Evolutionary conservation across 192 early-diverging fungal genomes (phyloP).

Genomic region (Backusella morwellensis): DNA sequence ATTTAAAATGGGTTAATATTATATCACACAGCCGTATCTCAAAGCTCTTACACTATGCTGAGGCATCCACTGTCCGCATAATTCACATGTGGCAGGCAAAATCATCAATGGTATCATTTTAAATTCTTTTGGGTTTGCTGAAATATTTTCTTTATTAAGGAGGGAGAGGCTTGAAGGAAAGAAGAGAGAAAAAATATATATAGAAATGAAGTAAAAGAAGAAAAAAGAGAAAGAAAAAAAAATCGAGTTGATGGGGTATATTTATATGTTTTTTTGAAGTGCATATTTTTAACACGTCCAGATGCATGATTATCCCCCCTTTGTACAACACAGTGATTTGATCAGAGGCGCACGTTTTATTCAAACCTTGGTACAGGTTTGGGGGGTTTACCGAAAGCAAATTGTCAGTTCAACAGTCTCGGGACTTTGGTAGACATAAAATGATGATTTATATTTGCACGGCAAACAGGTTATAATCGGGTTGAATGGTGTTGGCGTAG

Average conservation of each 20-base stretch:
- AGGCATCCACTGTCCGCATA: constrained; percentile 37
- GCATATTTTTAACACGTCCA: not conserved
- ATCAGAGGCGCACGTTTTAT: not conserved
- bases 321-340: not conserved
- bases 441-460: too few relatives aligned
- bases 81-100: constrained; percentile 38
- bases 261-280: not conserved
- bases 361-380: not conserved
- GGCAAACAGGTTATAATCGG: too few relatives aligned
- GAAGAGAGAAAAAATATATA: not conserved
- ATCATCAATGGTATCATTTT: not conserved
- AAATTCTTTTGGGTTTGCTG: not conserved
- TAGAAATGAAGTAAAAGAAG: not conserved
- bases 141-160: not conserved
- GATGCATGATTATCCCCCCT: not conserved
- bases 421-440: too few relatives aligned
- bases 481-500: too few relatives aligned
- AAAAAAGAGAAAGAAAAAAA: not conserved
- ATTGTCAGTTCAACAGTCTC: not conserved
- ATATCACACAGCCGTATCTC: not conserved
- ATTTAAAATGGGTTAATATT: not conserved
- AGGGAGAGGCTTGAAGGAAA: not conserved
- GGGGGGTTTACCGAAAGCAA: not conserved
- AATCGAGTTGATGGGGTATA: not conserved
- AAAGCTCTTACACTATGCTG: constrained; percentile 22